A percentile compares a stretch with the other conserved stretches of the same genome.
These are phyloP conservation scores for Stachybotrys elegans DNA, from an alignment of 2,329 filamentous ascomycete genomes.

Conservation along the genomic window DNA sequence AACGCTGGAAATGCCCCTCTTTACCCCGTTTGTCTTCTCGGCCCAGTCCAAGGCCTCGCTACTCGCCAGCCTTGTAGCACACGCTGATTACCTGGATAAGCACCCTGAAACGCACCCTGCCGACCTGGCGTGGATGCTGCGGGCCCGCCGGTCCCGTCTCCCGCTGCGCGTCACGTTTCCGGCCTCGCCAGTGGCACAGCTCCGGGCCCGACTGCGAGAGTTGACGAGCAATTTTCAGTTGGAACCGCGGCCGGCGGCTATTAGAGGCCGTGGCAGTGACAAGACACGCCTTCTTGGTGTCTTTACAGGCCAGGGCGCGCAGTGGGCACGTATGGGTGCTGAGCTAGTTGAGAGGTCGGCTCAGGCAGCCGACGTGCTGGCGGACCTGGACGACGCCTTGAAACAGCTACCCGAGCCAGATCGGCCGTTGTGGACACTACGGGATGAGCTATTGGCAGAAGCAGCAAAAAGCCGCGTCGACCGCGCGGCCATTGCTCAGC, in stretches of 20 bases:
- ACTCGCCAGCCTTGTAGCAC: no score
- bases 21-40: constrained; percentile 5
- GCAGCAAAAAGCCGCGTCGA: constrained; percentile 10
- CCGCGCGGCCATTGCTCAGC: constrained; percentile 23
- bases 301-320: constrained; percentile 30
- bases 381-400: constrained; percentile 17
- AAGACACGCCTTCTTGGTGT: constrained; percentile 17
- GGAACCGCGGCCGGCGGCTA: no score
- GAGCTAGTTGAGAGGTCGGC: constrained; percentile 12
- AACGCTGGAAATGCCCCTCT: no score
- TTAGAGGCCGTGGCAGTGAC: constrained; percentile 11
- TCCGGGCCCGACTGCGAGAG: not conserved
- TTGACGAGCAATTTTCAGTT: not conserved
- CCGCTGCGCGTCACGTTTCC: not conserved
- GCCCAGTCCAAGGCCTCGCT: constrained; percentile 4
- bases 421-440: constrained; percentile 20
- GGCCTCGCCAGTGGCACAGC: not conserved
- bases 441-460: constrained; percentile 15
- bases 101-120: no score
- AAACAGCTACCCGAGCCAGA: constrained; percentile 12
- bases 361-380: constrained; percentile 7
- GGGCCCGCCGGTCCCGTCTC: not conserved
- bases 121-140: not conserved
- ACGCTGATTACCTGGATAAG: no score
- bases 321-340: constrained; percentile 27